Base-by-base conservation (phyloP, 176 grass and related monocot genomes). In the Puccinellia tenuiflora region DNA sequence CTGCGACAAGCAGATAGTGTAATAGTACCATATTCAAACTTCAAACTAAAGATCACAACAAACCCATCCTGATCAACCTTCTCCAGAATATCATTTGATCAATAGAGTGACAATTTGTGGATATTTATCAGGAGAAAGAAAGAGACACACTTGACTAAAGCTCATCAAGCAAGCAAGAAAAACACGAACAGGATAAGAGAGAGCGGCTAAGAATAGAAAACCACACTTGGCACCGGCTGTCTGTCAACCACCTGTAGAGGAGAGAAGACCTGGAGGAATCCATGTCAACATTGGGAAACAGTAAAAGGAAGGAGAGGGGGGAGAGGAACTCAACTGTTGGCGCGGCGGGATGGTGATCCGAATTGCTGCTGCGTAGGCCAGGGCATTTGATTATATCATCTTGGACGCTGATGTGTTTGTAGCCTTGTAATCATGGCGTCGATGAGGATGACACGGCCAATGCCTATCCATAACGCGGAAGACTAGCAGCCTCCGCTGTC, bases 351-450 rank as follows among this genome's bases (percentile, higher is more conserved):
- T 17, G 77, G 20, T 10, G 75, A 42, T 42, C 42, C 68, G 13
- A 47, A 24, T 26, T 40, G 66, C 66, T 25, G 31, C 43, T 25
- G 77, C 28, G 60, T 68, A 68, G 60, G 60, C 12, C 34, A 35
- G 9, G 63, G 29, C 76, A n/a, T 35, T 61, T 48, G 6, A 72
- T 82, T 39, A 74, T 7, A 47, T 73, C 42, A 72, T 72, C 24
- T 1, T 29, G 72, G 86, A 83, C 40, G 62, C 63, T 67, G 73
- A 83, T 46, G 86, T n/a, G 31, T 56, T 61, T 85, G 87, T 85
- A 81, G 18, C 5, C 9, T 68, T 68, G 48, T 13, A 39, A 75
- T 80, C 11, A 57, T 74, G 53, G 73, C 42, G 68, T 61, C 29
- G 66, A 83, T 45, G 76, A 56, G 24, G 45, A 57, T 57, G 87